These are phyloP conservation scores for Cladosporium sp. DNA, from an alignment of 2,329 filamentous ascomycete genomes.

Conservation along the genomic window DNA sequence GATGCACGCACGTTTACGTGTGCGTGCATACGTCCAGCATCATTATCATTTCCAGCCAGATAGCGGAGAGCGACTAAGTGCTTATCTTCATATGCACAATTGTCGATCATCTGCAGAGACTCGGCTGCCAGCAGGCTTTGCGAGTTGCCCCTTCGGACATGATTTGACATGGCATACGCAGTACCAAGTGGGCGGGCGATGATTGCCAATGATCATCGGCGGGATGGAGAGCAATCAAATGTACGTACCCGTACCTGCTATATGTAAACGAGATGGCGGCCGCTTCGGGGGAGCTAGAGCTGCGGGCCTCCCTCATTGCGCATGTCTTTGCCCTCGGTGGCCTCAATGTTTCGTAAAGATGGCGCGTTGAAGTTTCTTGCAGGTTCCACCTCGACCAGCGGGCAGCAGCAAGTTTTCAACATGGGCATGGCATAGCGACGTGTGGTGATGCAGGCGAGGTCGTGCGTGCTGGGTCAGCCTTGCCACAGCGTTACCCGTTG, in stretches of 20 bases:
- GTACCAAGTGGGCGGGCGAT: neutral
- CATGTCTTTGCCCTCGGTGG: neutral
- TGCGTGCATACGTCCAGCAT: neutral
- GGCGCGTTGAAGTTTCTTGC: conserved; percentile 1
- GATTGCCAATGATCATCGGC: conserved; percentile 1
- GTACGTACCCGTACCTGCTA: neutral
- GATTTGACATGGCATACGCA: neutral
- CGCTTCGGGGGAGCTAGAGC: conserved; percentile 12
- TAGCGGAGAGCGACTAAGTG: neutral
- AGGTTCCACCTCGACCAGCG: neutral
- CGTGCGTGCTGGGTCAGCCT: neutral
- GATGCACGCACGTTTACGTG: neutral
- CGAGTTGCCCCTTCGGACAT: neutral
- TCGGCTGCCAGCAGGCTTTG: neutral
- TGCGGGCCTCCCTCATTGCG: neutral
- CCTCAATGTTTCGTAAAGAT: neutral
- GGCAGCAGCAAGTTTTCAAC: neutral
- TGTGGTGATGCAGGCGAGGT: neutral
- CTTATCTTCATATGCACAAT: conserved; percentile 7
- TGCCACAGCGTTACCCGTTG: neutral
- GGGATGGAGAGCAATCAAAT: neutral
- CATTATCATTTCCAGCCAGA: neutral
- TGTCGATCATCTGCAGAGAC: conserved; percentile 1
- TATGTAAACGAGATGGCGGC: conserved; percentile 1
- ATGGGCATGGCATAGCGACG: neutral